phyloP scores from a whole-genome alignment of 805 yeast species.

The Isabelozyma gotoi region DNA sequence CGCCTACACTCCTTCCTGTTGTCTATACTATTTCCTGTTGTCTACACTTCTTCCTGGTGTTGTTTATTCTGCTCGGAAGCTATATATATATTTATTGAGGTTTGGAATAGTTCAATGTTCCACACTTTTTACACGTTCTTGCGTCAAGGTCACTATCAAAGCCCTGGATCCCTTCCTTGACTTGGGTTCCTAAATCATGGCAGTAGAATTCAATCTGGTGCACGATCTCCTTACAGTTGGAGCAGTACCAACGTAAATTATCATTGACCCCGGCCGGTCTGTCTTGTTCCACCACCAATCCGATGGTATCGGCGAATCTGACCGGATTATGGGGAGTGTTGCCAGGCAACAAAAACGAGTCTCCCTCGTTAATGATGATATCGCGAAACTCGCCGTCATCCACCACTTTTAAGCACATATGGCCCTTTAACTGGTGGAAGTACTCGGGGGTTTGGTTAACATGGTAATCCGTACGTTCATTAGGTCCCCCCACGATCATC shows the following conservation, averaged over 20 bases:
- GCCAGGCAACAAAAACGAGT: constrained; percentile 81
- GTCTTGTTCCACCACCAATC: constrained; percentile 90
- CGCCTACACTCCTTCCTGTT: too few relatives aligned
- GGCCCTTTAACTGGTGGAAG: constrained; percentile 85
- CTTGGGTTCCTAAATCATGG: constrained; percentile 84
- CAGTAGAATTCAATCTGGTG: constrained; percentile 74
- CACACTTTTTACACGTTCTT: constrained; percentile 76
- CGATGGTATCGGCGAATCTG: constrained; percentile 80
- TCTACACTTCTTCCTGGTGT: too few relatives aligned
- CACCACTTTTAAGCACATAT: constrained; percentile 81
- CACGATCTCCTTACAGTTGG: constrained; percentile 61
- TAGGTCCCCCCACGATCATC: constrained; percentile 96
- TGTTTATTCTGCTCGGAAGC: too few relatives aligned
- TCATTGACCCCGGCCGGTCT: constrained; percentile 73
- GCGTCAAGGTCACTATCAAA: constrained; percentile 63
- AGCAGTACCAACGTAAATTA: constrained; percentile 85
- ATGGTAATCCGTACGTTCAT: constrained; percentile 90
- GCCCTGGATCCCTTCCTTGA: constrained; percentile 72
- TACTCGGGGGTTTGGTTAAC: constrained; percentile 93
- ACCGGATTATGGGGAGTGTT: constrained; percentile 90
- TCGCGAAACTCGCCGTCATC: constrained; percentile 70
- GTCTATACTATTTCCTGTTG: too few relatives aligned
- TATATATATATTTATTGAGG: constrained; percentile 44
- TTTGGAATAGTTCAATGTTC: constrained; percentile 66
- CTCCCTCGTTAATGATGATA: constrained; percentile 77